Base-by-base conservation (phyloP, 192 early-diverging fungal genomes). In the Paraglomus occultum region DNA sequence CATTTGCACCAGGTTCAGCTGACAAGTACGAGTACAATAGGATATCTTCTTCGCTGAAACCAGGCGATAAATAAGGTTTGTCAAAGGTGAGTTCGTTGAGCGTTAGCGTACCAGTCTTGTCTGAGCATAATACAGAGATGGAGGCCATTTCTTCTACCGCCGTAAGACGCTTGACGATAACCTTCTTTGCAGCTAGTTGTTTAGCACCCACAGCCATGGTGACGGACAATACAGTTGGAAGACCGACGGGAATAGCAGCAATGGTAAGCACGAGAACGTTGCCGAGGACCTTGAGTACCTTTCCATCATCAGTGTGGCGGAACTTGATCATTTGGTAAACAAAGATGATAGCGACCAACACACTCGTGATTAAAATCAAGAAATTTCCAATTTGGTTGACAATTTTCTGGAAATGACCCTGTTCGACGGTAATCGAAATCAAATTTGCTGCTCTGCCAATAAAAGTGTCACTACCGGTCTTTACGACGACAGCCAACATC, bases 131-230 rank as follows among this genome's bases (percentile, higher is more conserved):
- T 31, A 94, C 89, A 11, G 91, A 91, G 6, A 95, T 92, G 14
- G 94, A 95, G 1, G 95, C 95, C 77, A 97, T 83, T 76, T 95
- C 92, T 80, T 97, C 95, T 39, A 97, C 93, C 23, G 95, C 94
- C 3, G 95, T 93, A 45, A 97, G 83, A 63, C 94, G 93, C 83
- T 97, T 95, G 65, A 94, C 91, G 77, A 97, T 97, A 73, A 95
- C 95, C 80, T 96, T 83, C 77, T 95, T 94, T 39, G 86, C 85
- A 31, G 95, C 93, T 38, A 97, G 83, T 79, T 96, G 90, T 73
- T 88, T 87, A 54, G 94, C 92, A 70, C 95, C 95, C 64, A 97
- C 89, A n/a, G 95, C 95, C 94, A 97, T 96, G 22, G 95, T 97
- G 14, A 96, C 94, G 10, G 92, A 93, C 89, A 98, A 88, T 54